Evolutionary conservation across 345 rosid species (phyloP).

Genomic region (Eucalyptus coolabah): DNA sequence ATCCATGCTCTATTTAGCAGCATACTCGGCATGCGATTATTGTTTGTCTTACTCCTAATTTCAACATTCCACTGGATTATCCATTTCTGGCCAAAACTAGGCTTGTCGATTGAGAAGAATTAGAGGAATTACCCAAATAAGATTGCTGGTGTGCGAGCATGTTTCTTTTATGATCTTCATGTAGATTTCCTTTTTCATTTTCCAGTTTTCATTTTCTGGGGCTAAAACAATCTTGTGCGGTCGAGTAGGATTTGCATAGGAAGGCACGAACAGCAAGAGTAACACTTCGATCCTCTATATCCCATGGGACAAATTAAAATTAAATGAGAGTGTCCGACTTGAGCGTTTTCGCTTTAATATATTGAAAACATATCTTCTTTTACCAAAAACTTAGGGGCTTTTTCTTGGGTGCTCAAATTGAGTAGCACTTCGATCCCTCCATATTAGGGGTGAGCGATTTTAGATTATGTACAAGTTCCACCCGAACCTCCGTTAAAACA

Average conservation of each 20-base stretch:
- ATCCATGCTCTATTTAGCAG: neutral
- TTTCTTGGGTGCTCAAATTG: too few relatives aligned
- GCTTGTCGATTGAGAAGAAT: neutral
- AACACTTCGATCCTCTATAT: neutral
- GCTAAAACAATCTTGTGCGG: neutral
- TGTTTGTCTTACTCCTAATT: neutral
- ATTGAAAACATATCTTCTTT: neutral
- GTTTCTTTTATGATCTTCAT: neutral
- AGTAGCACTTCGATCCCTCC: too few relatives aligned
- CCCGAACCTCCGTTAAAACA: fast-evolving
- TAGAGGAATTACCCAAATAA: neutral
- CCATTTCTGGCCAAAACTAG: neutral
- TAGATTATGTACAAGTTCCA: fast-evolving
- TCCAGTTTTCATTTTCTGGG: neutral
- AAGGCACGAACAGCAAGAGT: neutral
- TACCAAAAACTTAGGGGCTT: too few relatives aligned
- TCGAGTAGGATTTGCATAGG: neutral
- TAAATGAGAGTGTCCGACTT: neutral
- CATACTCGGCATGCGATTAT: neutral
- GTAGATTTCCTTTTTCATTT: neutral
- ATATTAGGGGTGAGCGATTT: too few relatives aligned
- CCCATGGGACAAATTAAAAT: neutral
- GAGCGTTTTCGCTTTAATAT: neutral
- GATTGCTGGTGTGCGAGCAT: neutral
- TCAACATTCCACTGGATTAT: neutral